A percentile compares a stretch with the other conserved stretches of the same genome.
phyloP scores from a whole-genome alignment of 2,329 filamentous ascomycete genomes.

The Endothia cerciana region DNA sequence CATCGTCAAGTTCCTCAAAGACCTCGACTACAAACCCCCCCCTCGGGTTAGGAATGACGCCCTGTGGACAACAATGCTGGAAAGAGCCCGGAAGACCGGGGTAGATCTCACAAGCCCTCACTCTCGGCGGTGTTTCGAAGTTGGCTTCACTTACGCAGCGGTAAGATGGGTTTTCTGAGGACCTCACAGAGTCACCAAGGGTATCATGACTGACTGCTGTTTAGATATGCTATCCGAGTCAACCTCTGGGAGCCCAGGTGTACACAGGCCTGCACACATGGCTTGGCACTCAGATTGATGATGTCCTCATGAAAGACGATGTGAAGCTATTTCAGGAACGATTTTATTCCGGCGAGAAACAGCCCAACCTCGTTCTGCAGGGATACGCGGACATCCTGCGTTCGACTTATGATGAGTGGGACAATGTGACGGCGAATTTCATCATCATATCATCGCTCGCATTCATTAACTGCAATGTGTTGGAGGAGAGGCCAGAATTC shows the following conservation, averaged over 20 bases:
- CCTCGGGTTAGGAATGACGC: background rate
- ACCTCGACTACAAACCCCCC: constrained; percentile 3
- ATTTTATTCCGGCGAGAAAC: background rate
- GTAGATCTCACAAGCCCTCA: background rate
- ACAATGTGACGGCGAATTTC: constrained; percentile 8
- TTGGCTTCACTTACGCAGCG: constrained; percentile 13
- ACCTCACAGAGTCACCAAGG: background rate
- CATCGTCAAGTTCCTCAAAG: constrained; percentile 1
- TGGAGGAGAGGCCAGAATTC: constrained; percentile 14
- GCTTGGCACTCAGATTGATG: constrained; percentile 15
- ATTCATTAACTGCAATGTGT: constrained; percentile 16
- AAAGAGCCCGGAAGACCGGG: background rate
- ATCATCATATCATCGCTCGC: constrained; percentile 12
- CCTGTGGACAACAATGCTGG: constrained; percentile 14
- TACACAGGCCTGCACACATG: constrained; percentile 16
- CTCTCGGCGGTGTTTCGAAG: constrained; percentile 2
- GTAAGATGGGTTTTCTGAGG: background rate
- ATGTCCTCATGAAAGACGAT: constrained; percentile 1
- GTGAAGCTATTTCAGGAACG: constrained; percentile 11
- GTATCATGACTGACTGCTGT: background rate
- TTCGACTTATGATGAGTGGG: constrained; percentile 10
- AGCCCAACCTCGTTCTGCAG: constrained; percentile 3
- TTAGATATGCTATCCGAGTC: constrained; percentile 2
- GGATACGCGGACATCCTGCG: constrained; percentile 10
- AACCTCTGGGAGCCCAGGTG: constrained; percentile 5